A percentile compares a stretch with the other conserved stretches of the same genome.
Conservation (phyloP, 2,329 filamentous ascomycete species). For the Diaporthe batatas region DNA sequence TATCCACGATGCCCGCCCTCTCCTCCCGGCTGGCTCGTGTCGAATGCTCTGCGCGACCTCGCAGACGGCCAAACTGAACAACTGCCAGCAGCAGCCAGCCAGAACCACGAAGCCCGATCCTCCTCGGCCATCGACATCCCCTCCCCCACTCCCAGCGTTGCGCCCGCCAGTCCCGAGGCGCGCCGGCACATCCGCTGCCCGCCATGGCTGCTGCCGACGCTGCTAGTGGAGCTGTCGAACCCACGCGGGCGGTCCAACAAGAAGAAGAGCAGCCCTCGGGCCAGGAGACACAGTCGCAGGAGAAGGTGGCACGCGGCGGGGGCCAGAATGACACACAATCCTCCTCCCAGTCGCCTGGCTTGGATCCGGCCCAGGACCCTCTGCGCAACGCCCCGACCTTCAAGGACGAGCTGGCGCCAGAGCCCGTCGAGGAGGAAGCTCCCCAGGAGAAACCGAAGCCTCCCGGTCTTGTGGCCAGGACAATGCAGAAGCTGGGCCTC, state of each 20-base stretch:
- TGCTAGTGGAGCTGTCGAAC: background rate
- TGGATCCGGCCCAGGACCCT: background rate
- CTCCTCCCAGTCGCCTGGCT: conserved; percentile 15
- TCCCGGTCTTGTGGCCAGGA: conserved; percentile 24
- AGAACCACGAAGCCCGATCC: background rate
- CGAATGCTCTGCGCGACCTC: conserved; percentile 11
- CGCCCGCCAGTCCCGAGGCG: background rate
- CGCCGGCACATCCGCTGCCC: conserved; percentile 12
- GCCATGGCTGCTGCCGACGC: conserved; percentile 7
- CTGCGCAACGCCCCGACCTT: conserved; percentile 36
- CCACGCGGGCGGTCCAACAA: background rate
- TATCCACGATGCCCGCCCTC: background rate
- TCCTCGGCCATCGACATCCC: background rate
- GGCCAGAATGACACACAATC: conserved; percentile 5
- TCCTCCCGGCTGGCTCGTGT: background rate
- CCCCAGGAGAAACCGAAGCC: conserved; percentile 30
- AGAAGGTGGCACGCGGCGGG: background rate
- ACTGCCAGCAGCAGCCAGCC: background rate
- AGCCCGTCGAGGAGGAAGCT: conserved; percentile 5
- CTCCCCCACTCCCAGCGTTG: background rate
- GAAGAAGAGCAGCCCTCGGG: background rate
- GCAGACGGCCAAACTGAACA: conserved; percentile 23
- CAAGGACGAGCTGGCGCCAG: conserved; percentile 19
- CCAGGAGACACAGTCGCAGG: conserved; percentile 8
- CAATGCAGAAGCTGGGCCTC: conserved; percentile 36